A percentile compares a stretch with the other conserved stretches of the same genome.
Evolutionary conservation across 495 filamentous ascomycete genomes (phyloP).

Genomic region (Aspergillus sclerotiicarbonarius): DNA sequence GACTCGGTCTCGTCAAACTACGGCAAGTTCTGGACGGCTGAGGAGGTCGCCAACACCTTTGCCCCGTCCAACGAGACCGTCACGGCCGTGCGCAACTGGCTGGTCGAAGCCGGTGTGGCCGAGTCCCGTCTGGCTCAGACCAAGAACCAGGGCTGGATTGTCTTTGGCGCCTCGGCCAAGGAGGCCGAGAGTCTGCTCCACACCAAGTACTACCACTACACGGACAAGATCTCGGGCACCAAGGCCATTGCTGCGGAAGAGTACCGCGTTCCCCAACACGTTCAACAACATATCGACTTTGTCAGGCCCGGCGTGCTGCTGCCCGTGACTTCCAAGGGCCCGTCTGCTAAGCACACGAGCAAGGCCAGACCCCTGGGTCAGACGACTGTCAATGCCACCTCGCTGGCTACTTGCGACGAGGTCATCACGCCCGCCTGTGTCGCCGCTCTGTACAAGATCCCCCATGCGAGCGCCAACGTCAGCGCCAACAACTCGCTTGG

Average conservation of each 20-base stretch:
- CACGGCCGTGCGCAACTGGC: slow-evolving; percentile 41
- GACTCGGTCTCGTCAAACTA: slow-evolving; percentile 48
- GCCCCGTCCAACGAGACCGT: slow-evolving; percentile 48
- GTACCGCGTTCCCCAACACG: slow-evolving; percentile 53
- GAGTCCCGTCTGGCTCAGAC: slow-evolving; percentile 46
- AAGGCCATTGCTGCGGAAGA: slow-evolving; percentile 50
- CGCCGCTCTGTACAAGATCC: slow-evolving; percentile 42
- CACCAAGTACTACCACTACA: slow-evolving; percentile 58
- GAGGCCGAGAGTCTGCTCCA: slow-evolving; percentile 58
- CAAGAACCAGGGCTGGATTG: slow-evolving; percentile 53
- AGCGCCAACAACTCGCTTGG: slow-evolving; percentile 42
- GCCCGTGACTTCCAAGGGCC: slow-evolving; percentile 30
- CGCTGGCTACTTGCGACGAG: slow-evolving; percentile 35
- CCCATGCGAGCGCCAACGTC: slow-evolving; percentile 31
- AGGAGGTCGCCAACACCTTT: slow-evolving; percentile 54
- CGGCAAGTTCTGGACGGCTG: slow-evolving; percentile 54
- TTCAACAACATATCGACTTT: slow-evolving; percentile 56
- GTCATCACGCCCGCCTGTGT: slow-evolving; percentile 36
- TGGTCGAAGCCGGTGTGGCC: slow-evolving; percentile 49
- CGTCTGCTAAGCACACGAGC: slow-evolving; percentile 20
- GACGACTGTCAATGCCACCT: slow-evolving; percentile 13
- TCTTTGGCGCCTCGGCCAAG: slow-evolving; percentile 53
- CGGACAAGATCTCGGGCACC: slow-evolving; percentile 42
- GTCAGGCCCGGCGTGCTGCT: slow-evolving; percentile 52
- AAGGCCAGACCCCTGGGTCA: slow-evolving; percentile 9